phyloP scores from a whole-genome alignment of 1,139 yeast species.

The Kluyveromyces sp. region DNA sequence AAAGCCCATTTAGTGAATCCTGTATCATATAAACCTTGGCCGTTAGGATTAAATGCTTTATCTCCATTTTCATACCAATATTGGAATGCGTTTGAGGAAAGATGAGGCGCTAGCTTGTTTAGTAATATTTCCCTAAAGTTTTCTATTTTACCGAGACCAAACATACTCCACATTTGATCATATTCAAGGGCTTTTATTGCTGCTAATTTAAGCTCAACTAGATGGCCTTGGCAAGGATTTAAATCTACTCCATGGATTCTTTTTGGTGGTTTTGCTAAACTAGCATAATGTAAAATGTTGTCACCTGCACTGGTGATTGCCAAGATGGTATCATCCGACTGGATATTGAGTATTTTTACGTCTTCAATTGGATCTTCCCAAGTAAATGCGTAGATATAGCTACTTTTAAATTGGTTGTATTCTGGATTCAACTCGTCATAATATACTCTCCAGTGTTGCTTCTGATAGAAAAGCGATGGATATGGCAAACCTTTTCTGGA shows the following conservation, averaged over 20 bases:
- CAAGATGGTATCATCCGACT: conserved; percentile 59
- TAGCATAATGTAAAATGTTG: conserved; percentile 65
- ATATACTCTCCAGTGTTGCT: conserved; percentile 70
- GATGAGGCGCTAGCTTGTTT: conserved; percentile 52
- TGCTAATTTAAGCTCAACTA: conserved; percentile 71
- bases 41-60: conserved; percentile 44
- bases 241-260: conserved; percentile 79
- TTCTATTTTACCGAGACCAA: conserved; percentile 65
- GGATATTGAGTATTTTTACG: conserved; percentile 53
- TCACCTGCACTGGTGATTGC: conserved; percentile 88
- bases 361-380: conserved; percentile 91
- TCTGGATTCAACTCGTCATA: conserved; percentile 64
- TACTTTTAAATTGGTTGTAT: conserved; percentile 65
- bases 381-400: conserved; percentile 78
- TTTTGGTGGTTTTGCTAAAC: conserved; percentile 62
- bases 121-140: conserved; percentile 46
- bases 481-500: conserved; percentile 60
- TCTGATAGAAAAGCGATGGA: conserved; percentile 72
- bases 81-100: conserved; percentile 75
- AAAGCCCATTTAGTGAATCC: conserved; percentile 86
- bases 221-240: conserved; percentile 76
- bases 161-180: conserved; percentile 62
- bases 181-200: conserved; percentile 51
- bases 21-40: conserved; percentile 64
- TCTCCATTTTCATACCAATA: conserved; percentile 66